These are phyloP conservation scores for Crithidia brevicula DNA, from an alignment of 208 protist species.

Conservation along the genomic window DNA sequence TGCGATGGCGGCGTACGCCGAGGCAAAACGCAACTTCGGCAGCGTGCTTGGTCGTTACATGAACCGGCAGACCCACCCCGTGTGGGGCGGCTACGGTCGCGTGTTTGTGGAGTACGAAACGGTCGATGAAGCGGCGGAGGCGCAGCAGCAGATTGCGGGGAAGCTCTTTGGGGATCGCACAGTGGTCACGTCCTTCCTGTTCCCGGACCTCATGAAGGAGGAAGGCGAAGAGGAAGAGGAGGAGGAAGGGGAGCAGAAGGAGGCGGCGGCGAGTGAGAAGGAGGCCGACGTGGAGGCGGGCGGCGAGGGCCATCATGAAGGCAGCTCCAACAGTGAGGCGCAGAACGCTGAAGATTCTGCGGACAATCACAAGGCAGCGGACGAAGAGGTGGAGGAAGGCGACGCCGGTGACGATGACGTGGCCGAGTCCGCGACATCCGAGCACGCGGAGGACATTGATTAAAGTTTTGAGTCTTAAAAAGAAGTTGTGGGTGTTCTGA, in stretches of 20 bases:
- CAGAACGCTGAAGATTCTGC: neutral
- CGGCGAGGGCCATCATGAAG: too few relatives aligned
- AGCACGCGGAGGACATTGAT: conserved; percentile 25
- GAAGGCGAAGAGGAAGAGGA: conserved; percentile 26
- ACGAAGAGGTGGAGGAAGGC: neutral
- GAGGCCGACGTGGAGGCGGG: neutral
- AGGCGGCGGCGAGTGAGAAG: neutral
- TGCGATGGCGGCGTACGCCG: conserved; percentile 46
- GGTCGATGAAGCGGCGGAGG: conserved; percentile 79
- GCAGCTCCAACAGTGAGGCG: too few relatives aligned
- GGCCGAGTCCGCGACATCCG: conserved; percentile 6
- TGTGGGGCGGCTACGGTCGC: conserved; percentile 80
- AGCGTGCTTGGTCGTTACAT: conserved; percentile 61
- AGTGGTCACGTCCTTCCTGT: conserved; percentile 91
- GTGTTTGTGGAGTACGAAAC: conserved; percentile 91
- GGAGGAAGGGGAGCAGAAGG: neutral
- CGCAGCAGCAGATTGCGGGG: conserved; percentile 83
- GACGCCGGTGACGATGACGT: conserved; percentile 10
- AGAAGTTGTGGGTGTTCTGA: neutral
- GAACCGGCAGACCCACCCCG: conserved; percentile 70
- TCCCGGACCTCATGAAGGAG: conserved; percentile 78
- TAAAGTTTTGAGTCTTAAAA: conserved; percentile 14
- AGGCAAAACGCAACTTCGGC: conserved; percentile 55
- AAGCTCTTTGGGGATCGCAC: conserved; percentile 85
- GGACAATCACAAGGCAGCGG: neutral